A percentile compares a stretch with the other conserved stretches of the same genome.
These are phyloP conservation scores for Annulohypoxylon bovei DNA, from an alignment of 495 filamentous ascomycete genomes.

Conservation along the genomic window DNA sequence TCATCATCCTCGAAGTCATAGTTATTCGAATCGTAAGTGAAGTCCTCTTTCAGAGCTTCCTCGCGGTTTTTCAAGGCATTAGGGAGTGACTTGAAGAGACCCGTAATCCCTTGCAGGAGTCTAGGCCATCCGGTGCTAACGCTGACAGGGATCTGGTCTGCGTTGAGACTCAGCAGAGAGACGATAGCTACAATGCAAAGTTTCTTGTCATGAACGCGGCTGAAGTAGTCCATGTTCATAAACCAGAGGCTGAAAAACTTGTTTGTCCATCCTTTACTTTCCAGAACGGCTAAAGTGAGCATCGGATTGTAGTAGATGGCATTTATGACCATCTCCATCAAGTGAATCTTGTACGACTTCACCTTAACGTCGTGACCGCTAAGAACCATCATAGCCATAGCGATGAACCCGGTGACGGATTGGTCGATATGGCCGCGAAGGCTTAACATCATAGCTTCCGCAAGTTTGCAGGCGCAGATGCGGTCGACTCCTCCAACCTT, in stretches of 20 bases:
- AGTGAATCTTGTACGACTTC: conserved; percentile 91
- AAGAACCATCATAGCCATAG: conserved; percentile 86
- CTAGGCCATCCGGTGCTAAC: conserved; percentile 98
- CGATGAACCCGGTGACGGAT: conserved; percentile 85
- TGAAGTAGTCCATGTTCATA: conserved; percentile 92
- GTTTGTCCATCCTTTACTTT: conserved; percentile 96
- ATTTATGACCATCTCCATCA: conserved; percentile 99
- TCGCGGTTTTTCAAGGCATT: conserved; percentile 89
- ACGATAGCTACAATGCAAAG: conserved; percentile 93
- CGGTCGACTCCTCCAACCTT: conserved; percentile 95
- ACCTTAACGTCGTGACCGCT: conserved; percentile 74
- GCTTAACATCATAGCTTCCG: conserved; percentile 95
- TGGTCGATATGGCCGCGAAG: conserved; percentile 90
- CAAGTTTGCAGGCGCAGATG: conserved; percentile 98
- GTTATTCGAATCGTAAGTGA: conserved; percentile 71
- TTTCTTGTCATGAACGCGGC: conserved; percentile 97
- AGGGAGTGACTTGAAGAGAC: conserved; percentile 90
- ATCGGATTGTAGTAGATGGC: conserved; percentile 95
- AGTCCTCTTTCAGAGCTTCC: conserved; percentile 91
- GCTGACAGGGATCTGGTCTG: conserved; percentile 81
- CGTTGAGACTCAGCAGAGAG: conserved; percentile 77
- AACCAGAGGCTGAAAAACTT: conserved; percentile 99
- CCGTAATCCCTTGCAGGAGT: conserved; percentile 84
- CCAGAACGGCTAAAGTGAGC: conserved; percentile 83
- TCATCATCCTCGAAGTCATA: conserved; percentile 80